Evolutionary conservation across 148 eudicot species (phyloP).

Genomic region (Rhododendron kiyosumense): DNA sequence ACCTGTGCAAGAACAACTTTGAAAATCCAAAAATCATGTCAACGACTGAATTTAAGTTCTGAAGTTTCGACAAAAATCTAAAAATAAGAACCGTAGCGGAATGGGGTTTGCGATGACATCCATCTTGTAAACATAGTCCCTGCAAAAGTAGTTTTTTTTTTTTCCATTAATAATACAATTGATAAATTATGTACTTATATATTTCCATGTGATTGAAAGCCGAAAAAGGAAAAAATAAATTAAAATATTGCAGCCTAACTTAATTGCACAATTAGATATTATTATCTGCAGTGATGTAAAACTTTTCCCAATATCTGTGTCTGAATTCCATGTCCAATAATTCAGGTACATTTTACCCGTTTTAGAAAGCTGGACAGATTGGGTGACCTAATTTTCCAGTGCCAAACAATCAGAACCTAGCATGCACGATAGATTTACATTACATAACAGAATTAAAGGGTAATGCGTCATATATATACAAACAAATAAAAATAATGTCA

Average conservation of each 20-base stretch:
- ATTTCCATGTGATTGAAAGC: neutral
- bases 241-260: neutral
- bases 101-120: neutral
- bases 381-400: slow-evolving; percentile 6
- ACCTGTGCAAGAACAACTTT: neutral
- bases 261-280: neutral
- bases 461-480: neutral
- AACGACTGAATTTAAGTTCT: neutral
- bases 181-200: neutral
- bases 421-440: neutral
- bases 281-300: neutral
- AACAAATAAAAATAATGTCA: neutral
- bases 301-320: neutral
- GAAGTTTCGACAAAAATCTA: neutral
- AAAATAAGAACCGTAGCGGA: too few relatives aligned
- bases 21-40: neutral
- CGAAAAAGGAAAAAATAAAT: neutral
- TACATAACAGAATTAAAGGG: neutral
- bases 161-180: neutral
- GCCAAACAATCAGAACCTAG: neutral
- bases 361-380: neutral
- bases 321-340: neutral
- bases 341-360: neutral
- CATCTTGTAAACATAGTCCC: neutral
- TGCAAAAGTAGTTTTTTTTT: neutral